Percentiles rank a stretch among this genome's conserved stretches.
These are phyloP conservation scores for Gossypium turneri DNA, from an alignment of 345 rosid species.

Conservation along the genomic window DNA sequence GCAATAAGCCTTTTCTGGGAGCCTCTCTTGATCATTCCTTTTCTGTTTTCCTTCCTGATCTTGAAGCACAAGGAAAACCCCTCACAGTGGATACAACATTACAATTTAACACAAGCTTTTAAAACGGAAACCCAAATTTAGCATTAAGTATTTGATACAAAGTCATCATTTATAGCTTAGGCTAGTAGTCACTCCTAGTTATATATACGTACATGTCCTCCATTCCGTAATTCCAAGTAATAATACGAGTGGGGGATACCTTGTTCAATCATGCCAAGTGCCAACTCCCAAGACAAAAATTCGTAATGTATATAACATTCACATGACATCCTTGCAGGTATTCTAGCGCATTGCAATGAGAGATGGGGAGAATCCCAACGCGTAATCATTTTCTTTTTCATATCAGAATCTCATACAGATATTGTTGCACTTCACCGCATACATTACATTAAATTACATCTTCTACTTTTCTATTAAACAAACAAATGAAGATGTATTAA, in stretches of 20 bases:
- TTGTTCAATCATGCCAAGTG: neutral
- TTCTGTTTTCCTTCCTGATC: neutral
- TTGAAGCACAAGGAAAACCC: neutral
- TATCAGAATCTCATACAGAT: slow-evolving; percentile 15
- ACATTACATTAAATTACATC: slow-evolving; percentile 5
- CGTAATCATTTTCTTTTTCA: neutral
- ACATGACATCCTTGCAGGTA: slow-evolving; percentile 9
- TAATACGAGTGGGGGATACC: neutral
- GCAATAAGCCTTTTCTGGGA: neutral
- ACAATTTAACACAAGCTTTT: neutral
- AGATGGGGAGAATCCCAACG: neutral
- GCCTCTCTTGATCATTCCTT: neutral
- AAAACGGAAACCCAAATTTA: neutral
- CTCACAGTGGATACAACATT: slow-evolving; percentile 3
- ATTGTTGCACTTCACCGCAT: neutral
- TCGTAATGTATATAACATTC: slow-evolving; percentile 3
- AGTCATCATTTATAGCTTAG: neutral
- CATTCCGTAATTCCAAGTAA: neutral
- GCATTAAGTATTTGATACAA: neutral
- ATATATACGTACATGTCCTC: neutral
- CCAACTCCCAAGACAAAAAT: neutral
- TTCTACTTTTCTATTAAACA: slow-evolving; percentile 16
- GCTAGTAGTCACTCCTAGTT: neutral
- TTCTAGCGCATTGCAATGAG: neutral
- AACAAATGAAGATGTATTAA: slow-evolving; percentile 25